A percentile compares a stretch with the other conserved stretches of the same genome.
phyloP scores from a whole-genome alignment of 805 yeast genomes.

The Candida berthetii region DNA sequence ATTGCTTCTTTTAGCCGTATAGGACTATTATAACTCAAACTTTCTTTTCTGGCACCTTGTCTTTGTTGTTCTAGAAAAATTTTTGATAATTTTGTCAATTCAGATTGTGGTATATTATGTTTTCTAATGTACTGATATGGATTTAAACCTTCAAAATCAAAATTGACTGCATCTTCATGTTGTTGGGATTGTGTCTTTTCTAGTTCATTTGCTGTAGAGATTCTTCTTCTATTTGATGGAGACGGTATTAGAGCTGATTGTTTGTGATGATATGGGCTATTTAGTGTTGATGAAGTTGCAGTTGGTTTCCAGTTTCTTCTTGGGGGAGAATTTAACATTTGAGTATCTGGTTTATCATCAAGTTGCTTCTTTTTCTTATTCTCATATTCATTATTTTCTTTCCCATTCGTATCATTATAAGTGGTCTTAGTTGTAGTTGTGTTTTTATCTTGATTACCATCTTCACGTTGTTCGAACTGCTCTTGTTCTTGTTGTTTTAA shows the following conservation, averaged over 20 bases:
- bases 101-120: slow-evolving; percentile 28
- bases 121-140: slow-evolving; percentile 33
- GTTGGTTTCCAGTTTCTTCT: background rate
- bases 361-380: too few species aligned
- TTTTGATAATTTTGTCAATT: slow-evolving; percentile 28
- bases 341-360: background rate
- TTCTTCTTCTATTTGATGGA: background rate
- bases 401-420: too few species aligned
- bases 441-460: too few species aligned
- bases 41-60: slow-evolving; percentile 22
- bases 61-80: slow-evolving; percentile 30
- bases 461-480: background rate
- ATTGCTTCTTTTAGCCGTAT: slow-evolving; percentile 15
- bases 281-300: too few species aligned
- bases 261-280: background rate
- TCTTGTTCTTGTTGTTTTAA: background rate
- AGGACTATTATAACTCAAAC: slow-evolving; percentile 14
- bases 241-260: too few species aligned
- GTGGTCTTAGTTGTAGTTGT: too few species aligned
- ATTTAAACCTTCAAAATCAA: slow-evolving; percentile 30
- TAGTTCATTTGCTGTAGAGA: background rate
- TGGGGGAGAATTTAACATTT: background rate
- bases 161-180: background rate
- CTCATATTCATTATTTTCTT: too few species aligned
- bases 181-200: background rate